These are phyloP conservation scores for Polyplosphaeria fusca DNA, from an alignment of 495 filamentous ascomycete genomes.

Conservation along the genomic window DNA sequence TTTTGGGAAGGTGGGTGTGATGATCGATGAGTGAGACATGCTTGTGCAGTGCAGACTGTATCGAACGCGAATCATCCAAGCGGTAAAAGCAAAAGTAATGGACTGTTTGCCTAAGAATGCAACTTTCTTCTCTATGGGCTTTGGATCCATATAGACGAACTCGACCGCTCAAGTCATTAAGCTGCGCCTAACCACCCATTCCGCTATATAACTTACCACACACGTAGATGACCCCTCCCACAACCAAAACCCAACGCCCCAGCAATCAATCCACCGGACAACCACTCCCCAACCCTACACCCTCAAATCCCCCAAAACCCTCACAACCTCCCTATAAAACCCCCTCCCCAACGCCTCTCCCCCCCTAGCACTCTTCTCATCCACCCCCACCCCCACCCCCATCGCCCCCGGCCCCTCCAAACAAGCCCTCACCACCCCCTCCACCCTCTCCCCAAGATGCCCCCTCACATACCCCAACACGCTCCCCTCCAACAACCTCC, in stretches of 20 bases:
- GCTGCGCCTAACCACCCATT: too few relatives aligned
- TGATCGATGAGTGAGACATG: not conserved
- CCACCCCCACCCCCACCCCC: conserved; percentile 30
- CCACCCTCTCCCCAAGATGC: conserved; percentile 37
- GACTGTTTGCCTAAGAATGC: too few relatives aligned
- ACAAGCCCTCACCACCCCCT: conserved; percentile 37
- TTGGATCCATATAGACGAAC: too few relatives aligned
- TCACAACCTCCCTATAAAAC: conserved; percentile 43
- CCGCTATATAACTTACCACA: too few relatives aligned
- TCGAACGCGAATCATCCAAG: not conserved
- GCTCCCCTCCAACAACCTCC: conserved; percentile 30
- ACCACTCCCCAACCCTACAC: conserved; percentile 8
- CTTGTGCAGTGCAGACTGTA: not conserved
- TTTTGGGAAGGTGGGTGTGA: not conserved
- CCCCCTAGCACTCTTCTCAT: conserved; percentile 33
- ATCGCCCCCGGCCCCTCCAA: conserved; percentile 38
- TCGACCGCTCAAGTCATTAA: too few relatives aligned
- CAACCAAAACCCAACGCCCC: not conserved
- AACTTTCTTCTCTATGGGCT: too few relatives aligned
- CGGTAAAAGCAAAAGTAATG: not conserved
- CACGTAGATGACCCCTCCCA: not conserved
- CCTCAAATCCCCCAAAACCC: conserved; percentile 37
- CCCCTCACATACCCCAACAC: conserved; percentile 29
- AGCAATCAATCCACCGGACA: not conserved
- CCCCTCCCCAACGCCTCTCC: conserved; percentile 34